Base-by-base conservation (phyloP, 2,329 filamentous ascomycete genomes). In the Alternaria panax region DNA sequence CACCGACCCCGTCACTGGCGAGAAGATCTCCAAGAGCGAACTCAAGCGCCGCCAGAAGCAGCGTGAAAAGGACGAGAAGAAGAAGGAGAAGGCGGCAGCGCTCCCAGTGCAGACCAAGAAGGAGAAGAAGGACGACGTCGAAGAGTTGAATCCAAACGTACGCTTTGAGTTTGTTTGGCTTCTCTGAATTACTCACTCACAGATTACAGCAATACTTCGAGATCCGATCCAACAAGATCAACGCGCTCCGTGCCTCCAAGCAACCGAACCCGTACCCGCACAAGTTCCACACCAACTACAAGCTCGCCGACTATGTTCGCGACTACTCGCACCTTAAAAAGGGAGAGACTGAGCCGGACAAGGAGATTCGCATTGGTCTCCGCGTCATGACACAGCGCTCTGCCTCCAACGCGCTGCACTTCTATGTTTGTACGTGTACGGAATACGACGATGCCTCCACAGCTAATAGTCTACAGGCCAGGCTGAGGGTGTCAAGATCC, bases 41-140 rank as follows among this genome's bases (percentile, higher is more conserved):
- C 68, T 98, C 79, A 99, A 99, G 92, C 94, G 92, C 84, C 89
- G 94, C 74, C 88, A 93, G 83, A 99, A 99, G 92, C 86, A 90
- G 77, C 90, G 94, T 68, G 90, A 90, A 69, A 92, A 93, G 83
- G 97, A 96, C 90, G 88, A 89, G 72, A 88, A 93, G 82, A 94
- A 93, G 85, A 91, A 88, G 70, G 88, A 92, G 82, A 94, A 92
- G 85, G 91, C 88, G 27, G 91, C 92, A 52, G 84, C 87, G 51
- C 84, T 88, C 60, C 83, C 87, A 34, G 85, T 86, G 40, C 84
- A 84, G 66, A 81, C 87, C 43, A 85, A 85, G 70, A 82, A 85
- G 64, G 83, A 84, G 72, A 86, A 87, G 69, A 83, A 89, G 34
- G 67, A 71, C n/a, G 87, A 90, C 62, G 91, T 92, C 74, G 83